These are phyloP conservation scores for Ceratobasidium sp. DNA, from an alignment of 1,284 basidiomycete genomes.

Conservation along the genomic window DNA sequence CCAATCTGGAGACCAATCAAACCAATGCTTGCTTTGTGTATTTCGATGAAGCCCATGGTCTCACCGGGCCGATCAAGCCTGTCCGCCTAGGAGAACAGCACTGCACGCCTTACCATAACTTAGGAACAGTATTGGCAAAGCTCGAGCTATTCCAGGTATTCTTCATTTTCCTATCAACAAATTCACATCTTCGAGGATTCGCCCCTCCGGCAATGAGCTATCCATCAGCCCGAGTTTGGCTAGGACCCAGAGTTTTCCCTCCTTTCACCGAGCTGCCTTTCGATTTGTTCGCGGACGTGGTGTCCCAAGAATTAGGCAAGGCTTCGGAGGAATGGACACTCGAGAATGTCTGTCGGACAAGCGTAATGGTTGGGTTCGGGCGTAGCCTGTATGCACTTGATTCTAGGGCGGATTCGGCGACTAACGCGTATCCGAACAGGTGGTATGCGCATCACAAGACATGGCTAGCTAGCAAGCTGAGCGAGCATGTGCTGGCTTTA, in stretches of 20 bases:
- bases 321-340: not conserved
- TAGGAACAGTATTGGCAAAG: not conserved
- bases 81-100: not conserved
- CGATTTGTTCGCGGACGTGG: not conserved
- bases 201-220: not conserved
- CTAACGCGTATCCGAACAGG: not conserved
- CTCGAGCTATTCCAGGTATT: not conserved
- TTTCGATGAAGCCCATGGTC: constrained; percentile 13
- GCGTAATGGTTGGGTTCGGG: not conserved
- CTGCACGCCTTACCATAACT: not conserved
- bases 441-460: not conserved
- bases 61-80: not conserved
- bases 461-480: not conserved
- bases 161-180: constrained; percentile 19
- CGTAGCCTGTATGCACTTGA: not conserved
- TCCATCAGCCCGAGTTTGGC: not conserved
- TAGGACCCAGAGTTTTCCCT: not conserved
- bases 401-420: not conserved
- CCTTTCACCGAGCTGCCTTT: constrained; percentile 11
- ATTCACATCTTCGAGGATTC: not conserved
- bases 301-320: not conserved
- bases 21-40: not conserved
- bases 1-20: not conserved
- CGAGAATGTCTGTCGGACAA: constrained; percentile 1
- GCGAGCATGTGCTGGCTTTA: not conserved